These are phyloP conservation scores for Psidium guajava DNA, from an alignment of 345 rosid genomes.

Conservation along the genomic window DNA sequence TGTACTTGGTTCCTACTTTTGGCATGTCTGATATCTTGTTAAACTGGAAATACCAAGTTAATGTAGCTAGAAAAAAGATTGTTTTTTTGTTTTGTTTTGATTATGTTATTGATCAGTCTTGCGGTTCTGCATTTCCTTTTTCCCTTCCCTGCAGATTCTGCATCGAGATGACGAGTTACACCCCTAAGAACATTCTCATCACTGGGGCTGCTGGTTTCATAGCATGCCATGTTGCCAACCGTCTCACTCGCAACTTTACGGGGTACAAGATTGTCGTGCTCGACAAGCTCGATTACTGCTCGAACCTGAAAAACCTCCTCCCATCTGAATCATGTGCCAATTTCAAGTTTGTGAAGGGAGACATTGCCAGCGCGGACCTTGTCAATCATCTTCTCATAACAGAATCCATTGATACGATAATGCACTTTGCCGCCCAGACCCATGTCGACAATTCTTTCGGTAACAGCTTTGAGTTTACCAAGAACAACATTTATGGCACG, in stretches of 20 bases:
- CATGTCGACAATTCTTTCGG: constrained; percentile 68
- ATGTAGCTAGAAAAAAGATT: background rate
- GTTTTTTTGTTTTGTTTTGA: background rate
- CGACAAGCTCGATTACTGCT: constrained; percentile 69
- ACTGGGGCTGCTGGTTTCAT: constrained; percentile 73
- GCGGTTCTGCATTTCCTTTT: background rate
- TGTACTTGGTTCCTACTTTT: background rate
- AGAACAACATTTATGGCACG: constrained; percentile 62
- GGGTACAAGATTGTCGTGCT: constrained; percentile 57
- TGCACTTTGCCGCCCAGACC: constrained; percentile 74
- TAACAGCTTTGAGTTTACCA: constrained; percentile 63
- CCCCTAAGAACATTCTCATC: constrained; percentile 55
- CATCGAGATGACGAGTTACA: constrained; percentile 20
- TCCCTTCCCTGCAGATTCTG: background rate
- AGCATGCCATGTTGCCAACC: constrained; percentile 63
- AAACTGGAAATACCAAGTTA: background rate
- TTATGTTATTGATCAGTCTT: background rate
- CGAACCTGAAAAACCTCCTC: constrained; percentile 46
- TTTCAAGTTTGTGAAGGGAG: constrained; percentile 64
- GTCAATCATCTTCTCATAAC: constrained; percentile 58
- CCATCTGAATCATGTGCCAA: constrained; percentile 31
- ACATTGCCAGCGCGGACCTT: constrained; percentile 59
- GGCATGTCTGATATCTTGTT: background rate
- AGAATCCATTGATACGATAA: constrained; percentile 57
- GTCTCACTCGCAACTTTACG: constrained; percentile 44